Conservation (phyloP, 495 filamentous ascomycete species). For the Penicillium bialowiezense region DNA sequence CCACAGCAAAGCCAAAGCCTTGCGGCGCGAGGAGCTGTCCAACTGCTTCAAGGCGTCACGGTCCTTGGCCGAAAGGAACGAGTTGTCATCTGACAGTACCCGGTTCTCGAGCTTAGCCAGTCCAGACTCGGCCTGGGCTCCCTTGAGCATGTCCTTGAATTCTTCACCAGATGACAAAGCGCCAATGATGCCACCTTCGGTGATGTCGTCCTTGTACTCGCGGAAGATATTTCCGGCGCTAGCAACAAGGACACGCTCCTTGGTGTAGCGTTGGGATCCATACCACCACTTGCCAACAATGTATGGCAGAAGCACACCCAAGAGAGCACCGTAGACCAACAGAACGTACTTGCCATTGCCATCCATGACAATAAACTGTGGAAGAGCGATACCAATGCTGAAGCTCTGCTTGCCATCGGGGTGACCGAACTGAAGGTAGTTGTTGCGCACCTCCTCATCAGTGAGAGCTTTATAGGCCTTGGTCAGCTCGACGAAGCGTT, state of each 20-base stretch:
- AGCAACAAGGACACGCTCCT: conserved; percentile 85
- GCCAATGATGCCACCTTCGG: conserved; percentile 73
- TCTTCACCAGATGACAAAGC: conserved; percentile 82
- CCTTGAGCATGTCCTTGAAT: conserved; percentile 68
- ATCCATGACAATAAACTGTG: conserved; percentile 87
- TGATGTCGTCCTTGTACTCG: conserved; percentile 80
- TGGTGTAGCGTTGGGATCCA: conserved; percentile 85
- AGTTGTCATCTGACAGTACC: conserved; percentile 58
- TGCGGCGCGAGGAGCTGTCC: conserved; percentile 71
- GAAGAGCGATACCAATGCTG: conserved; percentile 96
- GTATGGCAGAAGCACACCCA: conserved; percentile 89
- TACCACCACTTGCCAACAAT: conserved; percentile 98
- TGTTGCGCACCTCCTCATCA: conserved; percentile 94
- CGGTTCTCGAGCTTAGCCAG: conserved; percentile 77
- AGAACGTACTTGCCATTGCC: conserved; percentile 95
- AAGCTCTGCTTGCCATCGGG: conserved; percentile 97
- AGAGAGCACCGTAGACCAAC: conserved; percentile 77
- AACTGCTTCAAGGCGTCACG: conserved; percentile 66
- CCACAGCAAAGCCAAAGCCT: conserved; percentile 88
- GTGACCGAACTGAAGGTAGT: conserved; percentile 92
- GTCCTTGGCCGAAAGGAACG: conserved; percentile 49
- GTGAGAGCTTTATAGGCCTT: conserved; percentile 98
- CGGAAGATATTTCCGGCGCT: conserved; percentile 92
- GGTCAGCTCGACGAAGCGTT: conserved; percentile 86
- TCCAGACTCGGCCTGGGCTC: conserved; percentile 69